Evolutionary conservation across 1,139 yeast genomes (phyloP).

Genomic region (Nakaseomyces glabratus): DNA sequence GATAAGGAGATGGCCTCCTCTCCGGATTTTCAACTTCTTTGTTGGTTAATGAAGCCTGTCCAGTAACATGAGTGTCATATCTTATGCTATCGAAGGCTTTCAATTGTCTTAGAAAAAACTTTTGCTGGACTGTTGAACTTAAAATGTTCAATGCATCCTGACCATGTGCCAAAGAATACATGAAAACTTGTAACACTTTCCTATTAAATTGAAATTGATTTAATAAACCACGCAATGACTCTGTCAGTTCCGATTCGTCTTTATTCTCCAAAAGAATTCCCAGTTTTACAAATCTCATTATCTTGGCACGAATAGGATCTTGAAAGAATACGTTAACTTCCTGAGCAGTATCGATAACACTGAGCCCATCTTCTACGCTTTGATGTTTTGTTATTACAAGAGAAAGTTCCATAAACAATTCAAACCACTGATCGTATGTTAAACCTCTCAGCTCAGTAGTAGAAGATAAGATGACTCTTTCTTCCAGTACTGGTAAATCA

Average conservation of each 20-base stretch:
- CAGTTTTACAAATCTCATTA: conserved; percentile 55
- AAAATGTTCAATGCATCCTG: conserved; percentile 57
- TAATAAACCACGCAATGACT: conserved; percentile 53
- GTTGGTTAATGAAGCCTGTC: conserved; percentile 66
- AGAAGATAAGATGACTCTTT: conserved; percentile 35
- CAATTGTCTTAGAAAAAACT: conserved; percentile 77
- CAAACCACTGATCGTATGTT: conserved; percentile 74
- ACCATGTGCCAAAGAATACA: conserved; percentile 39
- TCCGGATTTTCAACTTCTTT: conserved; percentile 35
- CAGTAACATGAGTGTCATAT: conserved; percentile 46
- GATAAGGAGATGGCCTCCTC: conserved; percentile 53
- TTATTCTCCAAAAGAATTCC: conserved; percentile 52
- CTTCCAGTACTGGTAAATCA: conserved; percentile 32
- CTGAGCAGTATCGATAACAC: conserved; percentile 64
- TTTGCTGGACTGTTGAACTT: conserved; percentile 76
- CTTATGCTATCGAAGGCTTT: conserved; percentile 76
- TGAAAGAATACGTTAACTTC: conserved; percentile 69
- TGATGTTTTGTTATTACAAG: conserved; percentile 56
- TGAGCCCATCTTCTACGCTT: conserved; percentile 56
- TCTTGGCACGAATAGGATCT: conserved; percentile 45
- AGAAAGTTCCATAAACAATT: conserved; percentile 69
- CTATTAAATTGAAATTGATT: conserved; percentile 68
- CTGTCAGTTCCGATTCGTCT: conserved; percentile 45
- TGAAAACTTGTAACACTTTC: conserved; percentile 55
- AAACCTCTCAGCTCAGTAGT: conserved; percentile 61